phyloP scores from a whole-genome alignment of 768 basidiomycete species.

The Guyanaporus albipodus region DNA sequence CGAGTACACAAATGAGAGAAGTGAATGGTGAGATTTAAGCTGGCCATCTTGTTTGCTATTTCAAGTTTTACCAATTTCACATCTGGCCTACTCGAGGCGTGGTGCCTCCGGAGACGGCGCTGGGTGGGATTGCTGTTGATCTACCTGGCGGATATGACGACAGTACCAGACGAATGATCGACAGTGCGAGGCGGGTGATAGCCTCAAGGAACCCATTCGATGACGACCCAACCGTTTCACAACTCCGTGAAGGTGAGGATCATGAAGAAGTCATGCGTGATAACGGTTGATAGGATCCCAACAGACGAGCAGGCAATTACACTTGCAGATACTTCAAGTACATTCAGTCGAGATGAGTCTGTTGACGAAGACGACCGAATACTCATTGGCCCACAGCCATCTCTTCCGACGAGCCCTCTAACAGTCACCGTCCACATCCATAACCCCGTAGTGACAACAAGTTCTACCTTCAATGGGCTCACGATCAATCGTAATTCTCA shows the following conservation, averaged over 20 bases:
- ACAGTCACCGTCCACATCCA: neutral
- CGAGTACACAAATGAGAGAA: neutral
- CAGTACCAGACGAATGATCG: neutral
- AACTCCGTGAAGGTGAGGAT: neutral
- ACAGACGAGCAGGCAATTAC: neutral
- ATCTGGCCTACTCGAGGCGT: neutral
- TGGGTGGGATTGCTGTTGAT: neutral
- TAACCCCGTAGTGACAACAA: conserved; percentile 5
- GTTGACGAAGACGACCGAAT: neutral
- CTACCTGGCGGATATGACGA: neutral
- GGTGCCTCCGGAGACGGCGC: neutral
- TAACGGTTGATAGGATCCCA: neutral
- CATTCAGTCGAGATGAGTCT: neutral
- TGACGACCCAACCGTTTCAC: neutral
- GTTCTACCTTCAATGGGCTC: neutral
- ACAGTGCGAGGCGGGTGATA: neutral
- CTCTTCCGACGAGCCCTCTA: neutral
- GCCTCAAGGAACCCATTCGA: neutral
- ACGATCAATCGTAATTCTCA: neutral
- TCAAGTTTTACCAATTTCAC: neutral
- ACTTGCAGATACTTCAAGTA: neutral
- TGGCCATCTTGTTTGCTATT: neutral
- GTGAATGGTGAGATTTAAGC: neutral
- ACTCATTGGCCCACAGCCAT: neutral
- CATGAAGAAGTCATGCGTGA: neutral